phyloP scores from a whole-genome alignment of 1,139 yeast genomes.

The Taphrina pruni region DNA sequence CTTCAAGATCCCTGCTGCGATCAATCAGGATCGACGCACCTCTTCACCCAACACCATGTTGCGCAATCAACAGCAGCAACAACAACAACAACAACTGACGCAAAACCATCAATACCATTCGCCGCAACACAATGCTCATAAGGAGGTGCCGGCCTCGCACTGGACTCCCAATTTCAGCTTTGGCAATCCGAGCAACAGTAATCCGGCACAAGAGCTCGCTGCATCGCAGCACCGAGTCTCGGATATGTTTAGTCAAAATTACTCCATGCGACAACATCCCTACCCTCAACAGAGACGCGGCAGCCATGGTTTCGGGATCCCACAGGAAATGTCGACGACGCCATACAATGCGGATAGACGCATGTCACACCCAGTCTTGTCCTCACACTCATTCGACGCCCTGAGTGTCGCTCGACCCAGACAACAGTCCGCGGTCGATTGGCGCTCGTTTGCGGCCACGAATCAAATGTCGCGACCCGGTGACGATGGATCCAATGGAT shows the following conservation, averaged over 20 bases:
- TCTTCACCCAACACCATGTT: conserved; percentile 24
- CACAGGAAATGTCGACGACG: conserved; percentile 9
- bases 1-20: conserved; percentile 24
- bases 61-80: conserved; percentile 12
- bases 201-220: neutral
- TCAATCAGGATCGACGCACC: conserved; percentile 27
- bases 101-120: no score
- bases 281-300: conserved; percentile 20
- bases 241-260: neutral
- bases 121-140: neutral
- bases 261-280: conserved; percentile 5
- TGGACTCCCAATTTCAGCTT: conserved; percentile 40
- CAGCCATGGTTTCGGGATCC: neutral
- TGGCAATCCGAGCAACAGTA: conserved; percentile 3
- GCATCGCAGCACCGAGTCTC: conserved; percentile 1
- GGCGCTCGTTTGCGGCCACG: conserved; percentile 12
- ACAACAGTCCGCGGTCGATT: conserved; percentile 32
- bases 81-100: neutral
- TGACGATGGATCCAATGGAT: neutral
- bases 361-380: conserved; percentile 40
- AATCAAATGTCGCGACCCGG: neutral
- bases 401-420: conserved; percentile 12
- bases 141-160: conserved; percentile 19
- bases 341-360: conserved; percentile 26
- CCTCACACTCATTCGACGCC: conserved; percentile 30